These are phyloP conservation scores for Lepidium didymum DNA, from an alignment of 345 rosid genomes.

Conservation along the genomic window DNA sequence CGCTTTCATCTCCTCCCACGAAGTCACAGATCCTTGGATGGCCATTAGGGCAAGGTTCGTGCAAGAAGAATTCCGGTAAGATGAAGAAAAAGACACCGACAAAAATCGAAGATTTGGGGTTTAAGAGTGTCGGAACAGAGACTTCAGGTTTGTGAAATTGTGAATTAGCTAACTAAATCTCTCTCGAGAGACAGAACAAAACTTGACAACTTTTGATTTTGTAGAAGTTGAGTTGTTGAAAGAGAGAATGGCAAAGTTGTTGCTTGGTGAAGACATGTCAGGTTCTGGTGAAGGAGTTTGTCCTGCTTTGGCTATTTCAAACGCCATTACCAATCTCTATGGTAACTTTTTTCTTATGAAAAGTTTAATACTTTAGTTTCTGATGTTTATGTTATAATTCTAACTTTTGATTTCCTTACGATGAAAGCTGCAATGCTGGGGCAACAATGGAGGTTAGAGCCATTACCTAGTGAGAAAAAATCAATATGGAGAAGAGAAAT, in stretches of 20 bases:
- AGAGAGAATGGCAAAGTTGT: conserved; percentile 88
- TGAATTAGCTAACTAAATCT: background rate
- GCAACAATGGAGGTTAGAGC: conserved; percentile 93
- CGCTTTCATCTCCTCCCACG: conserved; percentile 43
- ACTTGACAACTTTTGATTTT: background rate
- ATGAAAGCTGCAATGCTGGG: conserved; percentile 72
- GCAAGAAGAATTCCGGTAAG: conserved; percentile 35
- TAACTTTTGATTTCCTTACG: background rate
- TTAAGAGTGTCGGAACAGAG: conserved; percentile 42
- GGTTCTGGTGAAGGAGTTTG: conserved; percentile 96
- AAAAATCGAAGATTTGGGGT: conserved; percentile 36
- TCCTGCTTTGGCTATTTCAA: conserved; percentile 82
- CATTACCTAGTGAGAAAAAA: conserved; percentile 66
- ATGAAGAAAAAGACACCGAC: conserved; percentile 27
- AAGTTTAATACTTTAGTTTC: background rate
- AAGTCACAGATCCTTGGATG: conserved; percentile 61
- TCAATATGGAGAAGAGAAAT: conserved; percentile 95
- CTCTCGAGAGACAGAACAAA: background rate
- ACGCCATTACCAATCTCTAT: conserved; percentile 93
- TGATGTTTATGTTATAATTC: background rate
- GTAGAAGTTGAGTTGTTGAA: conserved; percentile 84
- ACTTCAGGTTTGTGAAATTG: conserved; percentile 45
- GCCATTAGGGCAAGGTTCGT: conserved; percentile 65
- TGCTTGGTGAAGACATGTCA: conserved; percentile 99
- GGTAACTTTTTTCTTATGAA: conserved; percentile 34